Percentiles rank a stretch among this genome's conserved stretches.
These are phyloP conservation scores for Melastoma malabathricum DNA, from an alignment of 345 rosid species.

Conservation along the genomic window DNA sequence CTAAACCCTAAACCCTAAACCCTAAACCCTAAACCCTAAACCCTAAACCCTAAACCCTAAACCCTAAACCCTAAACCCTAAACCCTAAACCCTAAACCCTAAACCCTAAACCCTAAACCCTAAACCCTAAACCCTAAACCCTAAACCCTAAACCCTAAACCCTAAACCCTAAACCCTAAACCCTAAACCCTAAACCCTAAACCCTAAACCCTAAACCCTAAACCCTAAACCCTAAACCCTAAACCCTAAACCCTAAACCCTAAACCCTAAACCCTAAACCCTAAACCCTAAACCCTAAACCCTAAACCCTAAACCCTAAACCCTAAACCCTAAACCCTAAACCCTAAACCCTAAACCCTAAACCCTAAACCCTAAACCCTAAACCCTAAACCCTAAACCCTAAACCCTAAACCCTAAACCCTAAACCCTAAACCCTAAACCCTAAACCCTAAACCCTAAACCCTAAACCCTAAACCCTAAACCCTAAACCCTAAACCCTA, in stretches of 20 bases:
- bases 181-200: conserved; percentile 5
- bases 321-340: conserved; percentile 7
- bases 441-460: conserved; percentile 6
- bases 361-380: conserved; percentile 8
- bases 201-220: conserved; percentile 4
- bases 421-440: conserved; percentile 9
- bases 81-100: too few relatives aligned
- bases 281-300: conserved; percentile 4
- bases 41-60: too few relatives aligned
- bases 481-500: conserved; percentile 7
- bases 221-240: conserved; percentile 7
- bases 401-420: conserved; percentile 9
- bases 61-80: too few relatives aligned
- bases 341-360: conserved; percentile 7
- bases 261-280: conserved; percentile 6
- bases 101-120: too few relatives aligned
- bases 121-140: too few relatives aligned
- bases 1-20: too few relatives aligned
- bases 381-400: conserved; percentile 8
- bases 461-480: conserved; percentile 7
- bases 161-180: too few relatives aligned
- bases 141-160: too few relatives aligned
- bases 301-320: conserved; percentile 7
- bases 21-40: too few relatives aligned
- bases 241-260: conserved; percentile 6